Evolutionary conservation across 371 early-diverging fungal genomes (phyloP).

Genomic region (Saksenaea vasiformis): DNA sequence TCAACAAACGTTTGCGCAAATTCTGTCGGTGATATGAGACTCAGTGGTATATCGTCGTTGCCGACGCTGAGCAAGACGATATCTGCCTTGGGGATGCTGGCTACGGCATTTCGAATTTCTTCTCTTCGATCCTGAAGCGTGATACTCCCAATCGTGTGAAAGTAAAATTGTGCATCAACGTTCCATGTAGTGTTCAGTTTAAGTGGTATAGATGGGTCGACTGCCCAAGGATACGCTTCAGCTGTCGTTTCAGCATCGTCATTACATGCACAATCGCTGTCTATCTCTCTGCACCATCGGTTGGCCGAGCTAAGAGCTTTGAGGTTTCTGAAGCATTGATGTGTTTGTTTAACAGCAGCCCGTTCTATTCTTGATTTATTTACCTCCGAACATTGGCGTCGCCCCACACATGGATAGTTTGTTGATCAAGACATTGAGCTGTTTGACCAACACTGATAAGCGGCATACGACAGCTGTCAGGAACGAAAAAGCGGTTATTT

Average conservation of each 20-base stretch:
- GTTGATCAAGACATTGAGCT: slow-evolving; percentile 31
- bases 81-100: slow-evolving; percentile 22
- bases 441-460: slow-evolving; percentile 40
- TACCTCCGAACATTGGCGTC: slow-evolving; percentile 42
- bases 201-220: slow-evolving; percentile 29
- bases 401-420: slow-evolving; percentile 42
- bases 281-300: slow-evolving; percentile 32
- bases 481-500: slow-evolving; percentile 31
- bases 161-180: slow-evolving; percentile 33
- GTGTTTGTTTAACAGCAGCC: not conserved
- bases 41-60: slow-evolving; percentile 31
- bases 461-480: slow-evolving; percentile 34
- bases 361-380: not conserved
- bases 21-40: slow-evolving; percentile 23
- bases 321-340: slow-evolving; percentile 30
- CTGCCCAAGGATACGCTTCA: slow-evolving; percentile 29
- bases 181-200: slow-evolving; percentile 33
- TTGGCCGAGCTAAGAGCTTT: slow-evolving; percentile 33
- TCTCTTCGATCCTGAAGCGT: slow-evolving; percentile 11
- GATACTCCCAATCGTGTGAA: slow-evolving; percentile 23
- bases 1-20: slow-evolving; percentile 22
- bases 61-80: slow-evolving; percentile 38
- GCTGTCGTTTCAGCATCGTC: slow-evolving; percentile 26
- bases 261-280: slow-evolving; percentile 24
- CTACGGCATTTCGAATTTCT: slow-evolving; percentile 7